A percentile compares a stretch with the other conserved stretches of the same genome.
phyloP scores from a whole-genome alignment of 1,284 basidiomycete species.

The Trametes pubescens region DNA sequence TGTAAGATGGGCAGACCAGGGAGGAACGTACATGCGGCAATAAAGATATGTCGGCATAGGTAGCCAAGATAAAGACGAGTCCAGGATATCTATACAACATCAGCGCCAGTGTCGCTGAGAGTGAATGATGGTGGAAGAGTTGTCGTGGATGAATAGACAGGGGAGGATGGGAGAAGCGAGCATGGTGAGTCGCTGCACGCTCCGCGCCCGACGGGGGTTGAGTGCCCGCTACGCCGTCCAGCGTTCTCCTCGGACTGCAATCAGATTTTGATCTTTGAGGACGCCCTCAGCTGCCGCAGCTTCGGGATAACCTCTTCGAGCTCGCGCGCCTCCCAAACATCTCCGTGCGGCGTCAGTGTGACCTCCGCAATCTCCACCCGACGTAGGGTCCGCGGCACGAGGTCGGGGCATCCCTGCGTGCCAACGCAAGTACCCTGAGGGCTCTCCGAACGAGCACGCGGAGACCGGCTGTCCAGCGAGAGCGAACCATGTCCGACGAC shows the following conservation, averaged over 20 bases:
- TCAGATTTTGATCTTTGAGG: constrained; percentile 27
- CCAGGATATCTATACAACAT: constrained; percentile 8
- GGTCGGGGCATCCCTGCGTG: not conserved
- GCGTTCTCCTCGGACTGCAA: not conserved
- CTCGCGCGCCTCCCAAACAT: constrained; percentile 38
- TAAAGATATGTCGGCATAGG: constrained; percentile 7
- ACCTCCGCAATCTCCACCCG: constrained; percentile 33
- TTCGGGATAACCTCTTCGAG: constrained; percentile 39
- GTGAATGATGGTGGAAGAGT: too few relatives aligned
- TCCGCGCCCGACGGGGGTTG: not conserved
- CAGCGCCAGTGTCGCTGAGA: not conserved
- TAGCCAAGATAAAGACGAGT: not conserved
- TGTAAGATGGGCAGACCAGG: not conserved
- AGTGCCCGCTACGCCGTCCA: not conserved
- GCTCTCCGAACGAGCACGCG: constrained; percentile 22
- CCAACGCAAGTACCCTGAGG: constrained; percentile 9
- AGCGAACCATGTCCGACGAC: constrained; percentile 22
- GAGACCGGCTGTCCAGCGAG: constrained; percentile 19
- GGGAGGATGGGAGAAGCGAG: not conserved
- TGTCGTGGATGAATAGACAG: not conserved
- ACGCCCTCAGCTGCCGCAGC: constrained; percentile 37
- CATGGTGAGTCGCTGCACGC: not conserved
- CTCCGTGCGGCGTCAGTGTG: constrained; percentile 32
- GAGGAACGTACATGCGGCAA: constrained; percentile 1
- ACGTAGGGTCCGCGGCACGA: constrained; percentile 14